Evolutionary conservation across 805 yeast species (phyloP).

Genomic region (Candida fluviatilis): DNA sequence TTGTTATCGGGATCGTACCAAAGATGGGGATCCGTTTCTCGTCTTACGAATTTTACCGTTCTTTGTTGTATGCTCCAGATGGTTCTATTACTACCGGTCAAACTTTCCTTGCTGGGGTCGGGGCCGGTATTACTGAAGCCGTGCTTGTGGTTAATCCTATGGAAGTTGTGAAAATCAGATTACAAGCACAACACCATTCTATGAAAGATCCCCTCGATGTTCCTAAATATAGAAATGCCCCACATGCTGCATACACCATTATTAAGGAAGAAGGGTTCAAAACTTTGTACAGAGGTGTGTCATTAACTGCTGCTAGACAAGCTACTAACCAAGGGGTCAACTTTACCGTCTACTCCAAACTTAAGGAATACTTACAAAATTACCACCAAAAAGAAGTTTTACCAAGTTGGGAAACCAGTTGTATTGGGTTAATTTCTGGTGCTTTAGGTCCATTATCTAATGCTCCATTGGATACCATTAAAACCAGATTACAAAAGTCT

Average conservation of each 20-base stretch:
- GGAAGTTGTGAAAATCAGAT: conserved; percentile 94
- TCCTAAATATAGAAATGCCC: conserved; percentile 89
- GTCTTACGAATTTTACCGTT: conserved; percentile 85
- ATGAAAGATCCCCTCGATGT: conserved; percentile 76
- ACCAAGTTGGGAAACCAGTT: conserved; percentile 93
- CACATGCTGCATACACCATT: conserved; percentile 82
- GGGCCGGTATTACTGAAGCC: conserved; percentile 97
- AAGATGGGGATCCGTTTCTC: conserved; percentile 97
- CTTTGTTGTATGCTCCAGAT: conserved; percentile 57
- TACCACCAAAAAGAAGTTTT: conserved; percentile 55
- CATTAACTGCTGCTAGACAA: conserved; percentile 94
- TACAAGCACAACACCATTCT: conserved; percentile 93
- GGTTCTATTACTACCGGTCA: conserved; percentile 67
- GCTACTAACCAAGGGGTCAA: conserved; percentile 98
- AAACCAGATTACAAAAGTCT: conserved; percentile 94
- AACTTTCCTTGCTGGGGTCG: conserved; percentile 89
- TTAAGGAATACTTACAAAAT: conserved; percentile 66
- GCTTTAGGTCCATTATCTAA: conserved; percentile 97
- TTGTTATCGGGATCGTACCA: conserved; percentile 94
- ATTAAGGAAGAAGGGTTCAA: conserved; percentile 87
- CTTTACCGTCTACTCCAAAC: conserved; percentile 88
- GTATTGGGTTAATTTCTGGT: conserved; percentile 88
- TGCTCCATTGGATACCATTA: conserved; percentile 96
- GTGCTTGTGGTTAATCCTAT: conserved; percentile 92
- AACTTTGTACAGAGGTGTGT: conserved; percentile 90